Evolutionary conservation across 2,329 filamentous ascomycete species (phyloP).

Genomic region (Immersiporthe knoxdaviesiana): DNA sequence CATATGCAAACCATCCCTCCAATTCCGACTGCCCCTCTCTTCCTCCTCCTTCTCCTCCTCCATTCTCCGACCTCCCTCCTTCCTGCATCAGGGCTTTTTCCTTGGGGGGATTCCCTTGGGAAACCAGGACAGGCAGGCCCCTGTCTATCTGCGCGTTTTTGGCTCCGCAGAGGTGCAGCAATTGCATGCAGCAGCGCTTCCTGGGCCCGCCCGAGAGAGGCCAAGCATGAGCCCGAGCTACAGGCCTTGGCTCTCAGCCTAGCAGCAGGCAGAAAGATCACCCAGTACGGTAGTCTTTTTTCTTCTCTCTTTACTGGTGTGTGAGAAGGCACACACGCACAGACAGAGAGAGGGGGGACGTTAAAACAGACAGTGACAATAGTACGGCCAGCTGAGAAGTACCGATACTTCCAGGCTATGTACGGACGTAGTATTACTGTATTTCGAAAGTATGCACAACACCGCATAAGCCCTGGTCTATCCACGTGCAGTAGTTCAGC

Average conservation of each 20-base stretch:
- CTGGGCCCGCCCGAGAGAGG: background rate
- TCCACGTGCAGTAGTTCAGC: background rate
- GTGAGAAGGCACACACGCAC: too few species aligned
- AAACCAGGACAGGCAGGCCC: background rate
- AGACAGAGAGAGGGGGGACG: too few species aligned
- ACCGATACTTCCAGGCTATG: background rate
- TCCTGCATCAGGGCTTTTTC: background rate
- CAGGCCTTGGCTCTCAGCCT: background rate
- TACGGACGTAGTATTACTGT: background rate
- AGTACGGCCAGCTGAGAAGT: background rate
- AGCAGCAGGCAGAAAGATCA: background rate
- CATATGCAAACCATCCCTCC: background rate
- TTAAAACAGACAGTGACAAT: background rate
- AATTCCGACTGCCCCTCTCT: too few species aligned
- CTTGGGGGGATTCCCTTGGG: background rate
- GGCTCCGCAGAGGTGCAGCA: slow-evolving; percentile 2
- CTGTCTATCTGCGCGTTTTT: background rate
- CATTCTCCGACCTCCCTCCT: background rate
- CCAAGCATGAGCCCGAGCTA: background rate
- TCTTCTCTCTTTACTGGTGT: background rate
- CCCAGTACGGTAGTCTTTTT: background rate
- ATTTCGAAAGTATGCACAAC: background rate
- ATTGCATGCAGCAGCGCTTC: background rate
- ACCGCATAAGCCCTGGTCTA: background rate
- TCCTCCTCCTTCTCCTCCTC: too few species aligned